Conservation (phyloP, 1,284 basidiomycete genomes). For the Pseudozyma sp. region DNA sequence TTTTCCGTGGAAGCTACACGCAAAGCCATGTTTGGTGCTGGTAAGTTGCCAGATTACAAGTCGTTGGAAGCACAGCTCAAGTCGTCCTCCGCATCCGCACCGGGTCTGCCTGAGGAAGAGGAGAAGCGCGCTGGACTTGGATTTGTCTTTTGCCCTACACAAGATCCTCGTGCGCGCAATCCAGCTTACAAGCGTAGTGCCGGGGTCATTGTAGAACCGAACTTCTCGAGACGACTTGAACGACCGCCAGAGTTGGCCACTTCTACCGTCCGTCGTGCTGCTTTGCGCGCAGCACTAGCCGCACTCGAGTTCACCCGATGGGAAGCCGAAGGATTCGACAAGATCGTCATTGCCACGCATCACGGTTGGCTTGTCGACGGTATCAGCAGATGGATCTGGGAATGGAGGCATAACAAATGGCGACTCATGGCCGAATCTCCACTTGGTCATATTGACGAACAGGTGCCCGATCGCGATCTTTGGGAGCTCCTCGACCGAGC, state of each 20-base stretch:
- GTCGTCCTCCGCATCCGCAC: not conserved
- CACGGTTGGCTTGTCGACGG: constrained; percentile 66
- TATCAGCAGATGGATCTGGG: constrained; percentile 64
- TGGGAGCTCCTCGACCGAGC: constrained; percentile 65
- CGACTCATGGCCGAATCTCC: constrained; percentile 44
- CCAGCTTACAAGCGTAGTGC: constrained; percentile 19
- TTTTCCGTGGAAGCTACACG: constrained; percentile 32
- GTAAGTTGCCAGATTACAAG: constrained; percentile 52
- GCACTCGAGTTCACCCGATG: constrained; percentile 63
- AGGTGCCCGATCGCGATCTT: constrained; percentile 65
- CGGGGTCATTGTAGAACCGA: constrained; percentile 42
- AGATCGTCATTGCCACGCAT: constrained; percentile 65
- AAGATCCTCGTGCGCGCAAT: constrained; percentile 23
- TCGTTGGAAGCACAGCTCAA: constrained; percentile 38
- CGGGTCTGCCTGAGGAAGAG: constrained; percentile 1
- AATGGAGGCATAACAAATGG: constrained; percentile 65
- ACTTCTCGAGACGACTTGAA: constrained; percentile 64
- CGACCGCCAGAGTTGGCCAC: constrained; percentile 43
- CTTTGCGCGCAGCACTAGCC: constrained; percentile 60
- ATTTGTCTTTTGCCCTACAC: constrained; percentile 50
- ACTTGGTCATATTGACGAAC: constrained; percentile 55
- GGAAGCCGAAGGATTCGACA: constrained; percentile 67
- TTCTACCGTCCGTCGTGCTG: constrained; percentile 54
- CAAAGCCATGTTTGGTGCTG: constrained; percentile 40
- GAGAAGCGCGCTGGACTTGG: constrained; percentile 53